These are phyloP conservation scores for Trichomonascaceae sp. DNA, from an alignment of 1,139 yeast genomes.

Conservation along the genomic window DNA sequence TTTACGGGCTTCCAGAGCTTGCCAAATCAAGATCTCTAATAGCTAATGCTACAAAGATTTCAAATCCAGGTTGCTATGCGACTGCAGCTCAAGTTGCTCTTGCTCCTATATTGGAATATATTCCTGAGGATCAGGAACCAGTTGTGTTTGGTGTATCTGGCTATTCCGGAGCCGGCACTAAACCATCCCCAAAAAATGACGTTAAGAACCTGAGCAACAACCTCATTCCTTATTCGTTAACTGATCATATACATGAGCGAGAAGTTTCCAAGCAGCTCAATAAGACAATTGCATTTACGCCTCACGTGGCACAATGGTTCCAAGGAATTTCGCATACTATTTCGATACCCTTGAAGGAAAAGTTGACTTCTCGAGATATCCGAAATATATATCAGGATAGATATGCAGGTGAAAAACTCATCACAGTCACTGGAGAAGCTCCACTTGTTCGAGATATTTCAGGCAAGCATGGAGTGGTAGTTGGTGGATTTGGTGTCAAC, in stretches of 20 bases:
- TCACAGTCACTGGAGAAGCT: slow-evolving; percentile 80
- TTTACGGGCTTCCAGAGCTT: slow-evolving; percentile 79
- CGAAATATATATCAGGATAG: slow-evolving; percentile 82
- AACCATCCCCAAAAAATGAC: slow-evolving; percentile 95
- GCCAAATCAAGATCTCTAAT: slow-evolving; percentile 59
- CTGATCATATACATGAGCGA: slow-evolving; percentile 93
- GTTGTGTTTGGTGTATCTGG: slow-evolving; percentile 93
- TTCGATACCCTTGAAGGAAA: slow-evolving; percentile 74
- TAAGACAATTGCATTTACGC: slow-evolving; percentile 76
- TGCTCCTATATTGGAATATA: slow-evolving; percentile 64
- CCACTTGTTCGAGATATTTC: slow-evolving; percentile 88
- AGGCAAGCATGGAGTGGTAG: slow-evolving; percentile 89
- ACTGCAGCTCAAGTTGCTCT: slow-evolving; percentile 95
- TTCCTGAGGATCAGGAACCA: slow-evolving; percentile 55
- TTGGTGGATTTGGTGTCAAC: slow-evolving; percentile 94
- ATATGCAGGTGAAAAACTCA: slow-evolving; percentile 80
- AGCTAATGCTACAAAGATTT: slow-evolving; percentile 71
- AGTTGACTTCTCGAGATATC: slow-evolving; percentile 73
- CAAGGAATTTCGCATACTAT: slow-evolving; percentile 95
- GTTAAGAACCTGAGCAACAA: slow-evolving; percentile 65
- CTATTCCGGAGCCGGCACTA: slow-evolving; percentile 98
- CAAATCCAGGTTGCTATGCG: slow-evolving; percentile 98
- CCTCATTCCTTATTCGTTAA: slow-evolving; percentile 88
- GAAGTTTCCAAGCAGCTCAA: slow-evolving; percentile 84
- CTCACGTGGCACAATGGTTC: slow-evolving; percentile 99